These are phyloP conservation scores for Strigomonas galati DNA, from an alignment of 208 protist species.

Conservation along the genomic window DNA sequence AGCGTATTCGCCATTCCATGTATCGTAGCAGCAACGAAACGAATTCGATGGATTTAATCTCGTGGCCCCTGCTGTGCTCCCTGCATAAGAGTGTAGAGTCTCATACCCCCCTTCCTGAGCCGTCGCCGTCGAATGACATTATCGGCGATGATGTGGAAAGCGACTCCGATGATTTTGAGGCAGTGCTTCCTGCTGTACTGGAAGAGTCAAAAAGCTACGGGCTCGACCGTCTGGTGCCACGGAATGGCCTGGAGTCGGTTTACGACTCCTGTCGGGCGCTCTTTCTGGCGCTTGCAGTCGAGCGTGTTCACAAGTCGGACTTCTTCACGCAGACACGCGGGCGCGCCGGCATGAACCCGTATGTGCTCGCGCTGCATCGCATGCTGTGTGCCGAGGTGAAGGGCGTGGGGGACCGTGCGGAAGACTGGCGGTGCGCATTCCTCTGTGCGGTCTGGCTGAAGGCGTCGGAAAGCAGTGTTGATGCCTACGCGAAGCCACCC, in stretches of 20 bases:
- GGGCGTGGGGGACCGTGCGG: constrained; percentile 32
- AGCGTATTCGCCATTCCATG: constrained; percentile 32
- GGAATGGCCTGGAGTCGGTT: constrained; percentile 33
- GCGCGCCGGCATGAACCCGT: constrained; percentile 34
- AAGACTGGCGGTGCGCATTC: constrained; percentile 37
- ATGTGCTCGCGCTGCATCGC: constrained; percentile 57
- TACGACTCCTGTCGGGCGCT: constrained; percentile 43
- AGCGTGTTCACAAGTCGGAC: constrained; percentile 20
- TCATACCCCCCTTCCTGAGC: neutral
- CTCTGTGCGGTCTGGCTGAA: constrained; percentile 60
- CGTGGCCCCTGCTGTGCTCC: constrained; percentile 40
- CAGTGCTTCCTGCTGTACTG: constrained; percentile 19
- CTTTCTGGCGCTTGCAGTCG: constrained; percentile 35
- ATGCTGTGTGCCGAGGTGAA: constrained; percentile 32
- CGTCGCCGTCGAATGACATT: neutral
- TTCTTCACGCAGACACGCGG: constrained; percentile 19
- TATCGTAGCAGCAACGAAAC: constrained; percentile 31
- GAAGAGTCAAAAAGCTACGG: constrained; percentile 37
- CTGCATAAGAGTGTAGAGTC: constrained; percentile 1
- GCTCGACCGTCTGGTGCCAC: constrained; percentile 31
- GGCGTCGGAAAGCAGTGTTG: constrained; percentile 34
- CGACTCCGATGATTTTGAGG: constrained; percentile 27
- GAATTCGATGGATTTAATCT: constrained; percentile 44
- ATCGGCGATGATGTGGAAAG: constrained; percentile 23
- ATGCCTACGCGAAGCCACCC: constrained; percentile 10